Evolutionary conservation across 1,284 basidiomycete genomes (phyloP), one percentile per base, ranked within the genome.

Genomic region (Leccinum pseudoinsigne): DNA sequence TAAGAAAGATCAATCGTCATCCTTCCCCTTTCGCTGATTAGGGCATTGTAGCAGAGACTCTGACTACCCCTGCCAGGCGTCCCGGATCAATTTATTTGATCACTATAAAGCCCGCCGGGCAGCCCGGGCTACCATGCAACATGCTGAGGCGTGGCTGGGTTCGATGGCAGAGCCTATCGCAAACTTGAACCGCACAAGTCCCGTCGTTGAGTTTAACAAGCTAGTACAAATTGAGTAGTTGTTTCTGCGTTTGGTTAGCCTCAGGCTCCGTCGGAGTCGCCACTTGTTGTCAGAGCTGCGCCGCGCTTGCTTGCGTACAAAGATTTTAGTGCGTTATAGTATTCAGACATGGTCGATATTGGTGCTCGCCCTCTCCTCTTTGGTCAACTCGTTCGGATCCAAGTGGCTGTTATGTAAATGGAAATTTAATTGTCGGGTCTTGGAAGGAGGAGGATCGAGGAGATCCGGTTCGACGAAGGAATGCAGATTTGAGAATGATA

Each of bases 391-490:
- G 26, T 56, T 63, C 40, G 45, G 51, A 18, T 31, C 23, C 12
- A 36, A 34, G 21, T 26, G 38, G 38, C 21, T 16, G 40, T 42
- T 9, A 3, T 38, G 38, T 3, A 38, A 14, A 45, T 28, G 47
- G 18, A 11, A 12, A 34, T 31, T 55, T 59, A 36, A 55, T 60
- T 9, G 18, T 36, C 40, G n/a, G 31, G 16, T 23, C 45, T 51
- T 36, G 31, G 26, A 34, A 14, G 1, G 12, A 47, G 12, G 45
- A 59, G 36, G 40, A 42, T 12, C 38, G 9, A 31, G 38, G 64
- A 68, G 67, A 50, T 59, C 56, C 38, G 55, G 51, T 42, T 42
- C 21, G 28, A 47, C 12, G 47, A 31, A 61, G 11, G 45, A n/a
- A 38, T 10, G 4, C 16, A 21, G 18, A 47, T 47, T 47, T 6